phyloP scores from a whole-genome alignment of 2,329 filamentous ascomycete genomes.

The Sporothrix pallida region DNA sequence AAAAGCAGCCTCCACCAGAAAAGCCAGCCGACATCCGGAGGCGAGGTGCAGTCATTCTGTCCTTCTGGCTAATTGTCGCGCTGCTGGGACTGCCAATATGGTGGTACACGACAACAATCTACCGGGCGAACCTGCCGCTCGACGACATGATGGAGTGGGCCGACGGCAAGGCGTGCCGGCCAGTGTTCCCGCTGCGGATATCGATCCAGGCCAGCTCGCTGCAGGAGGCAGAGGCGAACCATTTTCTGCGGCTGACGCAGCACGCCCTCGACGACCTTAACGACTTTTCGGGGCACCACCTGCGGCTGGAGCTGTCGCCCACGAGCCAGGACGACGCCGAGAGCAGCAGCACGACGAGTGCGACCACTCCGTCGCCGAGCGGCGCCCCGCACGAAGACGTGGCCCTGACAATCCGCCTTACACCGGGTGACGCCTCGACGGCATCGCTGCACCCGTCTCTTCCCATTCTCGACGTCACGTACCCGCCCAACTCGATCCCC shows the following conservation, averaged over 20 bases:
- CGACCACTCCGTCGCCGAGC: background rate
- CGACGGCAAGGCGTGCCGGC: slow-evolving; percentile 84
- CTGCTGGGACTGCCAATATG: slow-evolving; percentile 89
- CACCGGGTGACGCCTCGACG: slow-evolving; percentile 65
- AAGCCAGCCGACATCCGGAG: slow-evolving; percentile 70
- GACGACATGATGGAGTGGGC: slow-evolving; percentile 90
- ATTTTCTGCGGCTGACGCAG: slow-evolving; percentile 80
- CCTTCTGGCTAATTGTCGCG: slow-evolving; percentile 89
- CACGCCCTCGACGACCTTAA: slow-evolving; percentile 85
- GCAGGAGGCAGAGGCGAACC: slow-evolving; percentile 69
- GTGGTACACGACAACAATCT: slow-evolving; percentile 94
- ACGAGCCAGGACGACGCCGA: slow-evolving; percentile 36
- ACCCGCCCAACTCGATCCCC: slow-evolving; percentile 71
- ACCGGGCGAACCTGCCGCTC: slow-evolving; percentile 82
- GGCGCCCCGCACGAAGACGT: slow-evolving; percentile 52
- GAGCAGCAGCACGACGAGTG: slow-evolving; percentile 42
- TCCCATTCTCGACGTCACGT: slow-evolving; percentile 77
- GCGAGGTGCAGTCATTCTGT: slow-evolving; percentile 76
- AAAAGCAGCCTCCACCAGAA: slow-evolving; percentile 75
- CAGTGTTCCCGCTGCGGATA: slow-evolving; percentile 85
- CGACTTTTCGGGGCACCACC: slow-evolving; percentile 82
- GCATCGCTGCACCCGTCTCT: slow-evolving; percentile 71
- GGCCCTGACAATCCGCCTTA: slow-evolving; percentile 73
- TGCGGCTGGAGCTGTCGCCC: slow-evolving; percentile 67
- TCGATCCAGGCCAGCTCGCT: slow-evolving; percentile 73